phyloP scores from a whole-genome alignment of 768 basidiomycete species.

The Phanerochaete carnosa region DNA sequence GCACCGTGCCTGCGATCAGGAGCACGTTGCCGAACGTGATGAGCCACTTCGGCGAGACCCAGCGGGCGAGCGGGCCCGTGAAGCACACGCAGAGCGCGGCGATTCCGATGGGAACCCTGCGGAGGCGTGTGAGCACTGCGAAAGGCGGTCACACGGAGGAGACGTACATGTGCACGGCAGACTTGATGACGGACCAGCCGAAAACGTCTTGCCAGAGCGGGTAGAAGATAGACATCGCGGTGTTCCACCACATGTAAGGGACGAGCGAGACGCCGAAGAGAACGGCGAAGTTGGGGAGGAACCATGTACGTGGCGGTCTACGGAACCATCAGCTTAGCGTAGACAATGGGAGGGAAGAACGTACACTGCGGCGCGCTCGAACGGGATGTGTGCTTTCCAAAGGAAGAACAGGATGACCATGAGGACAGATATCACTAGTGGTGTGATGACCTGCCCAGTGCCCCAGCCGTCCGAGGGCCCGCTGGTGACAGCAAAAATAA shows the following conservation, averaged over 20 bases:
- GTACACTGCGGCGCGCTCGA: slow-evolving; percentile 36
- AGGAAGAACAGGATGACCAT: slow-evolving; percentile 43
- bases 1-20: slow-evolving; percentile 33
- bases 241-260: slow-evolving; percentile 38
- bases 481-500: slow-evolving; percentile 27
- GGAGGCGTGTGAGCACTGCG: neutral
- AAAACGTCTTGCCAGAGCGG: slow-evolving; percentile 33
- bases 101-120: slow-evolving; percentile 38
- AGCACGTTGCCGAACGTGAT: slow-evolving; percentile 39
- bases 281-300: slow-evolving; percentile 35
- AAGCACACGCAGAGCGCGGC: slow-evolving; percentile 34
- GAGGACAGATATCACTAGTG: slow-evolving; percentile 43
- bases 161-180: slow-evolving; percentile 35
- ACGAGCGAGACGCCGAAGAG: slow-evolving; percentile 32
- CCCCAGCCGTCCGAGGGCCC: slow-evolving; percentile 51
- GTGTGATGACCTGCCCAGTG: slow-evolving; percentile 39
- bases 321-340: neutral
- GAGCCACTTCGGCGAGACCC: slow-evolving; percentile 38
- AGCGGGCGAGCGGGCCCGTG: slow-evolving; percentile 35
- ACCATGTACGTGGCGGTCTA: slow-evolving; percentile 35
- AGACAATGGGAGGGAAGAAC: neutral
- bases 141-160: neutral
- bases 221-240: slow-evolving; percentile 29
- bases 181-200: slow-evolving; percentile 31
- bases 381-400: slow-evolving; percentile 43